Percentiles rank a stretch among this genome's conserved stretches.
These are phyloP conservation scores for Yamadazyma phyllophila DNA, from an alignment of 805 yeast genomes.

Conservation along the genomic window DNA sequence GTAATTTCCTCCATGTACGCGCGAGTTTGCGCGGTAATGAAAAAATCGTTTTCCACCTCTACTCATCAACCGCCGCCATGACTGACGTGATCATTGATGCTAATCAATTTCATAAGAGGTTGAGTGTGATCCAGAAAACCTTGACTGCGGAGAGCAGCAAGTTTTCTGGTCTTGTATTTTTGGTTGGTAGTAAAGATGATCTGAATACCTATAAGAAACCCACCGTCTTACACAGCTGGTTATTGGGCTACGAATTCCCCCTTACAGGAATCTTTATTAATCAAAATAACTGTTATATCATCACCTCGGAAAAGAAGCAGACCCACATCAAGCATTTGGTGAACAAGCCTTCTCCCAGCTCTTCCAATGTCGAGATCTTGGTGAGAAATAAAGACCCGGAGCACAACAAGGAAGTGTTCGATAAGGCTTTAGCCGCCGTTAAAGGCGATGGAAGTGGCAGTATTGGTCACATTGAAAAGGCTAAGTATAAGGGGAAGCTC, in stretches of 20 bases:
- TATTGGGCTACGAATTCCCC: conserved; percentile 93
- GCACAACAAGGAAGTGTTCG: conserved; percentile 66
- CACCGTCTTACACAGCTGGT: conserved; percentile 84
- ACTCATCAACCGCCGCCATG: conserved; percentile 32
- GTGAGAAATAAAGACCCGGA: conserved; percentile 78
- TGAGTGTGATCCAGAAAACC: conserved; percentile 39
- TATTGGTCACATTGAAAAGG: conserved; percentile 72
- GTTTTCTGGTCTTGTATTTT: conserved; percentile 44
- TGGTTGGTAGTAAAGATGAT: conserved; percentile 83
- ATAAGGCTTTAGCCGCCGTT: conserved; percentile 50
- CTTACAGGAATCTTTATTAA: conserved; percentile 75
- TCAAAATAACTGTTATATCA: conserved; percentile 54
- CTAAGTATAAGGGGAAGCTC: conserved; percentile 78
- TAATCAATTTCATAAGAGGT: conserved; percentile 50
- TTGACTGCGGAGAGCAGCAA: conserved; percentile 22
- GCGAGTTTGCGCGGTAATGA: neutral
- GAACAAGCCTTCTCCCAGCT: conserved; percentile 35
- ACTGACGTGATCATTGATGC: conserved; percentile 59
- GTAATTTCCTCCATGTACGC: neutral
- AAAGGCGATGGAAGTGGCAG: conserved; percentile 31
- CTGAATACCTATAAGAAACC: conserved; percentile 89
- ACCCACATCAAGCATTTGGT: conserved; percentile 67
- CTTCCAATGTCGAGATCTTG: conserved; percentile 54
- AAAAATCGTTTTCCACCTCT: too few relatives aligned
- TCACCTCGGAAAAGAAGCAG: conserved; percentile 84